phyloP scores from a whole-genome alignment of 2,329 filamentous ascomycete genomes.

The Aspergillus vadensis region DNA sequence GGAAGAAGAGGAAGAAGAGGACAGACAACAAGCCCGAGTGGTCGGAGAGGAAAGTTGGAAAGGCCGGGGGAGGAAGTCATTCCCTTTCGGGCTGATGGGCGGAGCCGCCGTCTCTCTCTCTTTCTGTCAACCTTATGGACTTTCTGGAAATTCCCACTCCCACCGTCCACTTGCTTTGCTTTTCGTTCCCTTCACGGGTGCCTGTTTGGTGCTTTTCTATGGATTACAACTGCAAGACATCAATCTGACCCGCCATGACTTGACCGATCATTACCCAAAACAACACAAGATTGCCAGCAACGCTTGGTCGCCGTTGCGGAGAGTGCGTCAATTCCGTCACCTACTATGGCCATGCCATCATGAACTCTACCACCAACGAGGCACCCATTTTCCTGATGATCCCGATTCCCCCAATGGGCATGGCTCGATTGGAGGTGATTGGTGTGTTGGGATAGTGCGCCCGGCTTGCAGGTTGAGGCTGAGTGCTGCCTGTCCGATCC shows the following conservation, averaged over 20 bases:
- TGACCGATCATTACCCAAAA: background rate
- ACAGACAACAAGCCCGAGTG: conserved; percentile 23
- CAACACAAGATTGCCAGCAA: background rate
- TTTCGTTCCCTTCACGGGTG: background rate
- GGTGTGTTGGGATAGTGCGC: background rate
- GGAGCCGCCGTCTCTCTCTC: conserved; percentile 9
- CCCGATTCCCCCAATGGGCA: background rate
- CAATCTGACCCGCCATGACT: background rate
- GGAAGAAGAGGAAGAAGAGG: conserved; percentile 18
- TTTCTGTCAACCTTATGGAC: background rate
- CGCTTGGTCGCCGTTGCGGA: background rate
- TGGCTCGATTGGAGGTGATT: background rate
- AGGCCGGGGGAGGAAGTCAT: conserved; percentile 15
- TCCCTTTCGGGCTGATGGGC: conserved; percentile 14
- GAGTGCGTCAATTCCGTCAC: background rate
- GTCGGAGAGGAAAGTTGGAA: conserved; percentile 13
- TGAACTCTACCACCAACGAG: no score
- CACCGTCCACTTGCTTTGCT: background rate
- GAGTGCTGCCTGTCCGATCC: background rate
- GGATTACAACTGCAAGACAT: background rate
- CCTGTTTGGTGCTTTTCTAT: background rate
- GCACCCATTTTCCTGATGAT: background rate
- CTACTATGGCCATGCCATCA: background rate
- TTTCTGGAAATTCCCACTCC: background rate
- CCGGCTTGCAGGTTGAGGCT: background rate